Evolutionary conservation across 2,329 filamentous ascomycete species (phyloP), one percentile per base, ranked within the genome.

Genomic region (Clonostachys rhizophaga): DNA sequence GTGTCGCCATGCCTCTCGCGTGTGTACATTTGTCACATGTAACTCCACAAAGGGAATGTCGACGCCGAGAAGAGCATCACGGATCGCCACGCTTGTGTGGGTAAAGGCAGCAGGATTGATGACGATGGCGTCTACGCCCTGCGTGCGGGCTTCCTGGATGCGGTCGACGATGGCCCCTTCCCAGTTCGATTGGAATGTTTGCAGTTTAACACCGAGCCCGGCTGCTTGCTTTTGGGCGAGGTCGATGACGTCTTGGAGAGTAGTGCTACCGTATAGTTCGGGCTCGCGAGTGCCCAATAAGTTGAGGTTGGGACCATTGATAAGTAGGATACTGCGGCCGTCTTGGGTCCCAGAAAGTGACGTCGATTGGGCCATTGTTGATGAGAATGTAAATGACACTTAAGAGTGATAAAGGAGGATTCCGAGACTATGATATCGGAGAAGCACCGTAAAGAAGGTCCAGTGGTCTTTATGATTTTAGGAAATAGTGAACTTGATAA

Each of bases 301-400:
- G 68, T 91, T 91, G 56, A 91, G 83, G 64, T 91, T 91, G 34
- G 87, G 86, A n/a, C 87, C 87, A 65, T 90, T 90, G 70, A 91
- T 82, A 54, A 90, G 74, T 55, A 90, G 82, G 59, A 90, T 82
- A 46, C 58, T 63, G 48, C 64, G 66, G 34, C 65, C 49, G 63
- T 30, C 24, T 70, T 71, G 45, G 10, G 24, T 7, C 20, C 6
- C 20, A 20, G 20, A 20, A 20, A 20, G 20, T 24, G 24, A 30
- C 24, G 9, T 30, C 9, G 24, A 30, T 30, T 30, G 8, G 24
- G 24, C 24, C 24, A 30, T 30, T 30, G 24, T 30, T 30, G 24
- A 10, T 10, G 24, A 30, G 9, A 30, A 30, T 30, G 2, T 30
- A 10, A 30, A 30, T 30, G 8, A 2, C 24, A 30, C 9, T 30